phyloP scores from a whole-genome alignment of 306 rosid species.

The Senna tora region DNA sequence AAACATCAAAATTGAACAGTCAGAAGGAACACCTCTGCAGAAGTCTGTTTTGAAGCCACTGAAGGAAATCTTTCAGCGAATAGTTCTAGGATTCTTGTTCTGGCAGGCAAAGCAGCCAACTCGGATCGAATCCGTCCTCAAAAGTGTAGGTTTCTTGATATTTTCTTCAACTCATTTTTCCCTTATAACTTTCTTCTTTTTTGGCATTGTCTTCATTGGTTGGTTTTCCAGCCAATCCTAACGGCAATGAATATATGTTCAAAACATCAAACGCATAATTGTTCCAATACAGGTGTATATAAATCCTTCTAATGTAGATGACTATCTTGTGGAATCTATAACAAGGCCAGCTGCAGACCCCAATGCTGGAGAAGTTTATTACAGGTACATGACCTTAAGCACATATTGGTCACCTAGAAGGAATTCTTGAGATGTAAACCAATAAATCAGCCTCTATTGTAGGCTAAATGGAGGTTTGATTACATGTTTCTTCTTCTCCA shows the following conservation, averaged over 20 bases:
- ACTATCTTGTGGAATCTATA: conserved; percentile 91
- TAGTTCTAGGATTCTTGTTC: conserved; percentile 83
- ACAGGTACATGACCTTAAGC: conserved; percentile 54
- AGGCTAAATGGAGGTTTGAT: conserved; percentile 1
- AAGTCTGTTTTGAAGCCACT: conserved; percentile 71
- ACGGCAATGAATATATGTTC: conserved; percentile 11
- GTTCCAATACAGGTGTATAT: conserved; percentile 61
- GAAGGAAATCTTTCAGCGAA: conserved; percentile 81
- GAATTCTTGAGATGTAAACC: conserved; percentile 1
- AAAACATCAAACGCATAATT: conserved; percentile 24
- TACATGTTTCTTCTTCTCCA: not conserved
- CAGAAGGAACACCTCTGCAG: conserved; percentile 68
- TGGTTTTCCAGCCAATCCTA: not conserved
- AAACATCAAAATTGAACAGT: conserved; percentile 44
- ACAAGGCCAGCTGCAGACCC: conserved; percentile 88
- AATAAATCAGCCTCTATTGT: not conserved
- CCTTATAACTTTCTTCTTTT: conserved; percentile 10
- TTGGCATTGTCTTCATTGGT: not conserved
- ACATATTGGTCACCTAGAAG: not conserved
- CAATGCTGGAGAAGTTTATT: conserved; percentile 91
- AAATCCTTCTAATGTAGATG: conserved; percentile 84
- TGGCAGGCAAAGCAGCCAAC: conserved; percentile 97
- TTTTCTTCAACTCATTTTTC: conserved; percentile 11
- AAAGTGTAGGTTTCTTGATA: conserved; percentile 62
- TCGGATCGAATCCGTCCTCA: conserved; percentile 72